A percentile compares a stretch with the other conserved stretches of the same genome.
These are phyloP conservation scores for Citrus mangshanensis DNA, from an alignment of 345 rosid species.

Conservation along the genomic window DNA sequence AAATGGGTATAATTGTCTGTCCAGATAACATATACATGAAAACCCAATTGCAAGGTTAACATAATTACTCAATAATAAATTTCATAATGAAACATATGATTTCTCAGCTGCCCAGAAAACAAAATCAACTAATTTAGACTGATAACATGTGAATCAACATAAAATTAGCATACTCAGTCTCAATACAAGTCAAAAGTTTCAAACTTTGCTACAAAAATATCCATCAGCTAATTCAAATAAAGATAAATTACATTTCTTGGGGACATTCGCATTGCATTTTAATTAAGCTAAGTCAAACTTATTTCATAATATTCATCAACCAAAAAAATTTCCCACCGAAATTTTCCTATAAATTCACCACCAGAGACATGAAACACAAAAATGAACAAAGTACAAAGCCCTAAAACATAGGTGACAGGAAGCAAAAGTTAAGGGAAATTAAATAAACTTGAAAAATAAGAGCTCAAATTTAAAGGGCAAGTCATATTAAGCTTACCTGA, in stretches of 20 bases:
- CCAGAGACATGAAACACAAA: neutral
- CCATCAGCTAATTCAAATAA: neutral
- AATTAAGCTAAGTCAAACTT: neutral
- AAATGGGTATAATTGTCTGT: conserved; percentile 64
- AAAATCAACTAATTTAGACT: neutral
- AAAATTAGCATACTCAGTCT: neutral
- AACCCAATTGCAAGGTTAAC: neutral
- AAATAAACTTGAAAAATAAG: neutral
- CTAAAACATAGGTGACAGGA: neutral
- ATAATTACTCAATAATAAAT: neutral
- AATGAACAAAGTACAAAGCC: neutral
- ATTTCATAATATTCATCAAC: neutral
- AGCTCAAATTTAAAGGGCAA: neutral
- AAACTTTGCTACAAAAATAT: neutral
- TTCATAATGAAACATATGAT: neutral
- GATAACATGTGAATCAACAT: neutral
- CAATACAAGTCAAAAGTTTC: neutral
- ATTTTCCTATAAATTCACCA: neutral
- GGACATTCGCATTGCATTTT: neutral
- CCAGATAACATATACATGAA: neutral
- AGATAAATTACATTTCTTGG: neutral
- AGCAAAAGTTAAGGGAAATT: neutral
- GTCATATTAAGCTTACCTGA: conserved; percentile 31
- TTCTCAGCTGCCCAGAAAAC: neutral
- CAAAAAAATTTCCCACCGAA: neutral